Percentiles rank a stretch among this genome's conserved stretches.
These are phyloP conservation scores for Singerocomus inundabilis DNA, from an alignment of 1,284 basidiomycete genomes.

Conservation along the genomic window DNA sequence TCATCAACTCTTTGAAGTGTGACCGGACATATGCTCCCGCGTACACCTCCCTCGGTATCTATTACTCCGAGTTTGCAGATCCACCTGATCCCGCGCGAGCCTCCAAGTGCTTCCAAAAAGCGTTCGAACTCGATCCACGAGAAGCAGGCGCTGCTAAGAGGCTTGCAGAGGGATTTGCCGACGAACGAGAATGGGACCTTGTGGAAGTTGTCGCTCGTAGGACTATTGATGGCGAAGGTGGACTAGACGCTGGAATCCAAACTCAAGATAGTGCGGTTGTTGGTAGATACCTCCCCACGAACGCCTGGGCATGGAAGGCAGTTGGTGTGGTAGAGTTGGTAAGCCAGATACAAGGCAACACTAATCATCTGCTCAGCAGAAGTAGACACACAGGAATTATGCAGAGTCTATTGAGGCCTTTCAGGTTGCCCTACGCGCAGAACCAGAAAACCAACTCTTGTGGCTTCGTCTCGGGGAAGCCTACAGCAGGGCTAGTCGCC, in stretches of 20 bases:
- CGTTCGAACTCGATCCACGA: conserved; percentile 92
- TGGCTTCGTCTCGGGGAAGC: conserved; percentile 95
- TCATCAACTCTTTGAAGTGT: conserved; percentile 81
- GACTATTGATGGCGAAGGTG: conserved; percentile 91
- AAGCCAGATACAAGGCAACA: conserved; percentile 29
- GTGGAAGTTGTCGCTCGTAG: conserved; percentile 91
- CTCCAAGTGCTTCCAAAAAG: conserved; percentile 97
- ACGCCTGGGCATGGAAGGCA: conserved; percentile 99
- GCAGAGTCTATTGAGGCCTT: conserved; percentile 80
- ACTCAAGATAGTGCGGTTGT: conserved; percentile 45
- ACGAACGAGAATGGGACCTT: conserved; percentile 93
- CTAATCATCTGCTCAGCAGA: conserved; percentile 9
- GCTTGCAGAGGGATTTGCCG: conserved; percentile 88
- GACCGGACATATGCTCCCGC: conserved; percentile 82
- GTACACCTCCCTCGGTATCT: conserved; percentile 91
- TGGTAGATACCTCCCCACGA: conserved; percentile 68
- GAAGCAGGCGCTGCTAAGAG: conserved; percentile 84
- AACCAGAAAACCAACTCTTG: conserved; percentile 72
- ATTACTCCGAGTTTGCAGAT: conserved; percentile 72
- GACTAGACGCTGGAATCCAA: conserved; percentile 59
- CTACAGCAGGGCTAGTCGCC: conserved; percentile 85
- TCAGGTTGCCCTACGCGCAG: conserved; percentile 84
- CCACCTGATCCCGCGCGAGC: conserved; percentile 85
- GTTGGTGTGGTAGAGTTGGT: conserved; percentile 92
- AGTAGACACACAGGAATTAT: conserved; percentile 74